phyloP scores from a whole-genome alignment of 306 rosid genomes.

The Begonia loranthoides region DNA sequence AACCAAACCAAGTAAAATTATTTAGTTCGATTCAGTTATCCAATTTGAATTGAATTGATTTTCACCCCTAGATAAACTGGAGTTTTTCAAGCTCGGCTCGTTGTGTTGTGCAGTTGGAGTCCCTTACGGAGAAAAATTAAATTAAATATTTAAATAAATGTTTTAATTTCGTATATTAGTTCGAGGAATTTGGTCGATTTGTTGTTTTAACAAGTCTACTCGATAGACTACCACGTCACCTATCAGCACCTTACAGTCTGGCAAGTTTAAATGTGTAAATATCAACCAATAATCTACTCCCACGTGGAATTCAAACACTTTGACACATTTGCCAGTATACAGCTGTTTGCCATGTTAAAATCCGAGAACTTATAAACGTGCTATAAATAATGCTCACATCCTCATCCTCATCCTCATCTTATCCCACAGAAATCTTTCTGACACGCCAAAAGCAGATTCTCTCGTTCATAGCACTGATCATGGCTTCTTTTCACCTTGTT shows the following conservation, averaged over 20 bases:
- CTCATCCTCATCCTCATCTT: not conserved
- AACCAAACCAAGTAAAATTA: too few relatives aligned
- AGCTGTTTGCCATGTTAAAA: not conserved
- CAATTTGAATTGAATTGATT: too few relatives aligned
- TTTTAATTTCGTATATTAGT: too few relatives aligned
- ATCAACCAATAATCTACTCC: not conserved
- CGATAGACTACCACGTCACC: not conserved
- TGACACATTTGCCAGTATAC: not conserved
- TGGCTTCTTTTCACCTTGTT: conserved; percentile 20
- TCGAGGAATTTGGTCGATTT: too few relatives aligned
- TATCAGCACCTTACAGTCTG: conserved; percentile 1
- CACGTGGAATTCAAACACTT: not conserved
- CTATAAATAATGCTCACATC: not conserved
- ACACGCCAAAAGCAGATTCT: not conserved
- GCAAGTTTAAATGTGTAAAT: not conserved
- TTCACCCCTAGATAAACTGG: too few relatives aligned
- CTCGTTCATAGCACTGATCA: not conserved
- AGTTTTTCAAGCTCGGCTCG: too few relatives aligned
- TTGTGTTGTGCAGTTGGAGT: too few relatives aligned
- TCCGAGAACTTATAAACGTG: not conserved
- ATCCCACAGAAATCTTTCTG: not conserved
- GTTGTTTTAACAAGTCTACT: too few relatives aligned
- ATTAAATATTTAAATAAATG: too few relatives aligned
- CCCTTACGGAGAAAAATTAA: too few relatives aligned
- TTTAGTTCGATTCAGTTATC: too few relatives aligned